Evolutionary conservation across 75 land plant species (phyloP), one percentile per base, ranked within the genome.

Genomic region (Selaginella moellendorffii): DNA sequence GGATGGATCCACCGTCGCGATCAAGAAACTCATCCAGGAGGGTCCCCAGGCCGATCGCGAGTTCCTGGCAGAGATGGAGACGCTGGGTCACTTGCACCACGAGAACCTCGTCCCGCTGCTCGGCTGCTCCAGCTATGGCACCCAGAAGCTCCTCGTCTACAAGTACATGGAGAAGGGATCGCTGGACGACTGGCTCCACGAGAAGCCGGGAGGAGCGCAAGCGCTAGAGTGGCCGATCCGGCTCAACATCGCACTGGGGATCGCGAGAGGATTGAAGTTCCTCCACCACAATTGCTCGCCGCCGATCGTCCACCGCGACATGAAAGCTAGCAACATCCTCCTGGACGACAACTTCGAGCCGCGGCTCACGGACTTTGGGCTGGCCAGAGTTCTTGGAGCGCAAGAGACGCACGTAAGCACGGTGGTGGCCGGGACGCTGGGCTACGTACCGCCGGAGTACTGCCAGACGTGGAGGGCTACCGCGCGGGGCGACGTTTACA

Each of bases 291-390:
- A 76, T 24, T 87, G 91, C 63, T 59, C 23, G 46, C 81, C 84
- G 20, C 59, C 77, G 18, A 70, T 84, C 14, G 78, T 87, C 1
- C 91, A 87, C 71, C 56, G 91, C 0, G 91, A 87, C 62, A 78
- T 87, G 28, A 87, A 87, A 76, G 74, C 91, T 22, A 79, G 78
- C 74, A 87, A 87, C 28, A 78, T 87, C 27, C 26, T 84, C 29
- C 72, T 87, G 0, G 91, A 87, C 69, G 65, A 64, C 51, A 52
- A 73, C 0, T 81, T 81, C 26, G 61, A 56, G 23, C 80, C 81
- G 1, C 2, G 65, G 27, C 65, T 87, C 9, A 75, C 82, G 8
- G 91, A 87, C 68, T 84, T 87, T 54, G 91, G 91, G 17, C 74
- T 87, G 17, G 87, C 87, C 0, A 54, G 85, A 66, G 66, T 69